Conservation (phyloP, 164 flowering plant genomes). For the Annona cherimola region DNA sequence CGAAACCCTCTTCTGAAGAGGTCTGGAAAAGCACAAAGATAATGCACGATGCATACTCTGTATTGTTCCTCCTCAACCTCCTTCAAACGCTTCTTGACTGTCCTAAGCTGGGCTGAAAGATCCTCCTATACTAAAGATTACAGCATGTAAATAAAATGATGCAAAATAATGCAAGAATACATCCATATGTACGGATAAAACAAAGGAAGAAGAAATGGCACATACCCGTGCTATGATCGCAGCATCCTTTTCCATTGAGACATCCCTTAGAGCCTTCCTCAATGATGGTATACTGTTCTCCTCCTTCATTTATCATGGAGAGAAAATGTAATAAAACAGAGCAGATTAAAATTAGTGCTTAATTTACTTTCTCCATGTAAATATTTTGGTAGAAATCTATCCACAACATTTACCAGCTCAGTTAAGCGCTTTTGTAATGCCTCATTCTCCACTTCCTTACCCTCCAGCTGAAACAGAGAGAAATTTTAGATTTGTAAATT, state of each 20-base stretch:
- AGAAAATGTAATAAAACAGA: not conserved
- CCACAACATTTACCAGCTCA: constrained; percentile 53
- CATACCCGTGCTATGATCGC: constrained; percentile 85
- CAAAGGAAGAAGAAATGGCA: constrained; percentile 10
- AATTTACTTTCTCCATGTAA: not conserved
- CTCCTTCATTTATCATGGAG: constrained; percentile 46
- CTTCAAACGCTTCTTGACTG: constrained; percentile 67
- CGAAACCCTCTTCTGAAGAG: not conserved
- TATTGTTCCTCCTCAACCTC: constrained; percentile 99
- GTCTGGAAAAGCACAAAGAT: not conserved
- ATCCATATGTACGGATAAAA: not conserved
- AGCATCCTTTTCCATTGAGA: constrained; percentile 95
- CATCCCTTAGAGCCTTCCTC: constrained; percentile 89
- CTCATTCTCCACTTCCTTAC: constrained; percentile 49
- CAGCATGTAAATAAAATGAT: constrained; percentile 6
- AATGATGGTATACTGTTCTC: constrained; percentile 65
- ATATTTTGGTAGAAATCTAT: not conserved
- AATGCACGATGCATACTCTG: constrained; percentile 44
- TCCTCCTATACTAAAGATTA: constrained; percentile 72
- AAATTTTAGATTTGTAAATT: not conserved
- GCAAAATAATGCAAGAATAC: not conserved
- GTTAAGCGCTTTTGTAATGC: constrained; percentile 47
- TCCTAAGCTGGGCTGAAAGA: constrained; percentile 80
- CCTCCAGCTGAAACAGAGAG: constrained; percentile 49
- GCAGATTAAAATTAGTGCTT: not conserved